These are phyloP conservation scores for Phyllosticta capitalensis DNA, from an alignment of 2,329 filamentous ascomycete species.

Conservation along the genomic window DNA sequence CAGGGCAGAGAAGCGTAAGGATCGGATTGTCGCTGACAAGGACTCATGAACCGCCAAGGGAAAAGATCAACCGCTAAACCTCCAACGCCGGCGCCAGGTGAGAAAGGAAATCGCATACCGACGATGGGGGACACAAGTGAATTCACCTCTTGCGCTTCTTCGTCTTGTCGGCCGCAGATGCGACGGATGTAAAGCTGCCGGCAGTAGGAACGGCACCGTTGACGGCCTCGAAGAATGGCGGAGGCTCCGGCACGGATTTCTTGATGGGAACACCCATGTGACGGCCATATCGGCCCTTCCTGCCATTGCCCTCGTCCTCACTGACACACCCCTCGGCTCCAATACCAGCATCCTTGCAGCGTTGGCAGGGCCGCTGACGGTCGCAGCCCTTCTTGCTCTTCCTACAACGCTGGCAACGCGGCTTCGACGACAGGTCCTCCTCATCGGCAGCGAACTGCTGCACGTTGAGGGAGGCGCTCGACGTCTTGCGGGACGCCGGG, in stretches of 20 bases:
- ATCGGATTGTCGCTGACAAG: constrained; percentile 9
- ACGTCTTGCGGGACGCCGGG: constrained; percentile 62
- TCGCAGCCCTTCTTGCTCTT: constrained; percentile 99
- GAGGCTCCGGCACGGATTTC: constrained; percentile 38
- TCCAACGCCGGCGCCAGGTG: constrained; percentile 8
- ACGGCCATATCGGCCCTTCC: constrained; percentile 80
- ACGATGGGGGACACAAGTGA: not conserved
- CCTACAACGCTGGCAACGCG: constrained; percentile 92
- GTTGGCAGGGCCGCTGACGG: constrained; percentile 85
- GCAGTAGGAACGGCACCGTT: constrained; percentile 13
- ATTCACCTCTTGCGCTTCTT: constrained; percentile 60
- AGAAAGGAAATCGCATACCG: constrained; percentile 1
- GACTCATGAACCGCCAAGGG: not conserved
- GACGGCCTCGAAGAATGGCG: constrained; percentile 23
- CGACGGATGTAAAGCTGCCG: constrained; percentile 16
- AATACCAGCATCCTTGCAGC: constrained; percentile 93
- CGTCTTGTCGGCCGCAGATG: constrained; percentile 43
- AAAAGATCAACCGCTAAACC: constrained; percentile 8
- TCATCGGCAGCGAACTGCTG: constrained; percentile 59
- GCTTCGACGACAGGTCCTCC: constrained; percentile 88
- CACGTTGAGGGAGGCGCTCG: constrained; percentile 58
- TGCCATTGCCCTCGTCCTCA: constrained; percentile 94
- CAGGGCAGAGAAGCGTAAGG: constrained; percentile 8
- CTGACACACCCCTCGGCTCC: constrained; percentile 89
- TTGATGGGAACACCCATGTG: constrained; percentile 61